These are phyloP conservation scores for Boletellus emodensis DNA, from an alignment of 768 basidiomycete genomes.

Conservation along the genomic window DNA sequence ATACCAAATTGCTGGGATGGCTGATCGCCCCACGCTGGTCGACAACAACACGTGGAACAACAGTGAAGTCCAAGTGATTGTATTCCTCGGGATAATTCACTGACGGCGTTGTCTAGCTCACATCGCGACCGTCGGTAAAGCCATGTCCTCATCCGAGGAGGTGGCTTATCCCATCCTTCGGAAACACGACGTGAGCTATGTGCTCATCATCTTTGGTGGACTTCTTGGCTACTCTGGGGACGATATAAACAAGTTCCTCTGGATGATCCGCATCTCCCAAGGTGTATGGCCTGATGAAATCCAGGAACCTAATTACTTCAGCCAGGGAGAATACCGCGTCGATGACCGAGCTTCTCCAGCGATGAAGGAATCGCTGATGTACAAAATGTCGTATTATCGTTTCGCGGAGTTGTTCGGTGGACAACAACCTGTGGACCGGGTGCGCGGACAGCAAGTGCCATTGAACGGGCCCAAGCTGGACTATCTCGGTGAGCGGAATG, in stretches of 20 bases:
- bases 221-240: slow-evolving; percentile 96
- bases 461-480: slow-evolving; percentile 76
- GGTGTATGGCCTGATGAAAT: slow-evolving; percentile 99
- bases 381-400: slow-evolving; percentile 98
- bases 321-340: slow-evolving; percentile 88
- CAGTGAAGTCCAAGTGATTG: slow-evolving; percentile 52
- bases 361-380: slow-evolving; percentile 98
- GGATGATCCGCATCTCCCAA: slow-evolving; percentile 95
- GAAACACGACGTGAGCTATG: slow-evolving; percentile 97
- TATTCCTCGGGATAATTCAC: slow-evolving; percentile 1
- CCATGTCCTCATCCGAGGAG: slow-evolving; percentile 93
- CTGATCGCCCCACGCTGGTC: slow-evolving; percentile 91
- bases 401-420: slow-evolving; percentile 87
- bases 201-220: slow-evolving; percentile 96
- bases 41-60: slow-evolving; percentile 99
- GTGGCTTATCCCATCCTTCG: slow-evolving; percentile 95
- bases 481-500: slow-evolving; percentile 63
- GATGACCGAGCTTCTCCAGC: slow-evolving; percentile 79
- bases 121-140: slow-evolving; percentile 98
- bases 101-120: slow-evolving; percentile 53
- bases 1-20: slow-evolving; percentile 99
- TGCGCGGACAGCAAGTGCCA: slow-evolving; percentile 84
- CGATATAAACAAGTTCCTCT: slow-evolving; percentile 99
- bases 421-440: slow-evolving; percentile 72
- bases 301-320: slow-evolving; percentile 94